Conservation (phyloP, 2,329 filamentous ascomycete species). For the Venturia oleaginea region DNA sequence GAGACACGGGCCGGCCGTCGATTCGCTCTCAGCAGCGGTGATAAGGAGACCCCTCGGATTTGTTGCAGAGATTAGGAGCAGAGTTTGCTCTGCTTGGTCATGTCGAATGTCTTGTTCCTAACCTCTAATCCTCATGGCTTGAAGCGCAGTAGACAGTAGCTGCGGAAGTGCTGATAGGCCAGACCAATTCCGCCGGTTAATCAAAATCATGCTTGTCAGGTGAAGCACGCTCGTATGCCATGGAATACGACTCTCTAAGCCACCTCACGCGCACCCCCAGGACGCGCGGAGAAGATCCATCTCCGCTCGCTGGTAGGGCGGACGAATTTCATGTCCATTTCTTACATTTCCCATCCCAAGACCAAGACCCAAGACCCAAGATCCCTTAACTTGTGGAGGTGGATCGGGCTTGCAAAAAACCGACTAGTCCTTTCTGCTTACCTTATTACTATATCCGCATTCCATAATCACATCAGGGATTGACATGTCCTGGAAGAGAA, state of each 20-base stretch:
- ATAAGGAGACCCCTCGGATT: not conserved
- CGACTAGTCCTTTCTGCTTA: not conserved
- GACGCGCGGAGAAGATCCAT: conserved; percentile 2
- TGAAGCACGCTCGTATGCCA: not conserved
- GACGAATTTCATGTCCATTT: not conserved
- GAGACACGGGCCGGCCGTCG: not conserved
- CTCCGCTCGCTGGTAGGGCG: not conserved
- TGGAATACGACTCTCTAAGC: not conserved
- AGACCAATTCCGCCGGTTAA: not conserved
- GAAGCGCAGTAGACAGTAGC: too few species aligned
- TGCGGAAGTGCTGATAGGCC: not conserved
- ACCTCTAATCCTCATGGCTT: not conserved
- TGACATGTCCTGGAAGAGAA: not conserved
- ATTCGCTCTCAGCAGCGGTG: conserved; percentile 2
- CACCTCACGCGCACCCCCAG: not conserved
- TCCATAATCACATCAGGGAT: not conserved
- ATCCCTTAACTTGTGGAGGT: not conserved
- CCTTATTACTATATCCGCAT: conserved; percentile 3
- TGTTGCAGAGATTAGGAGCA: not conserved
- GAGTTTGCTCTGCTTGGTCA: not conserved
- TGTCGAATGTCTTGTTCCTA: not conserved
- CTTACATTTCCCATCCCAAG: not conserved
- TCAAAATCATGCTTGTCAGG: not conserved
- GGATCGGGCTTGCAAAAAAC: not conserved
- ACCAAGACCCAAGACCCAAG: not conserved